Evolutionary conservation across 805 yeast species (phyloP).

Genomic region (Jamesozyma jinghongensis): DNA sequence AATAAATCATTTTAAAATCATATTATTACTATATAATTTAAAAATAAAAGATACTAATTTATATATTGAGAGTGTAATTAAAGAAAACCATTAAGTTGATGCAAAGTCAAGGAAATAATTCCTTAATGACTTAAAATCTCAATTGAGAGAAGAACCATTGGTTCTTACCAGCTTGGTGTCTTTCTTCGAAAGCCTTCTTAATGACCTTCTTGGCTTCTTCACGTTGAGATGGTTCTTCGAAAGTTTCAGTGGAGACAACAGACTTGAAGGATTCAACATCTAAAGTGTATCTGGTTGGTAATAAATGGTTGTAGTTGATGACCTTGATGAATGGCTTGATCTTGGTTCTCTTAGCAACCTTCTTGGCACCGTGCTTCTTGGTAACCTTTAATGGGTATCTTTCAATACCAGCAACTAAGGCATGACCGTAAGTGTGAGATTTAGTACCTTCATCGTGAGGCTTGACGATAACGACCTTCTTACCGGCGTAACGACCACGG

Average conservation of each 20-base stretch:
- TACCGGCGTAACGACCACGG: constrained; percentile 99
- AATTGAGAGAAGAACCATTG: constrained; percentile 99
- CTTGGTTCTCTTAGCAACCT: constrained; percentile 93
- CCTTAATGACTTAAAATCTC: constrained; percentile 52
- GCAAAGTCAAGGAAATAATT: no score
- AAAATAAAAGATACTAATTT: constrained; percentile 5
- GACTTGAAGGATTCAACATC: constrained; percentile 94
- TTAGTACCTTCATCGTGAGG: constrained; percentile 99
- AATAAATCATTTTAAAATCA: no score
- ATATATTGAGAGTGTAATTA: neutral
- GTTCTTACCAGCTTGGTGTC: constrained; percentile 99
- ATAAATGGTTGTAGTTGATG: constrained; percentile 98
- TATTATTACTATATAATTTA: neutral
- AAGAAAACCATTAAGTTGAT: no score
- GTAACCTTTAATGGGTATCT: constrained; percentile 96
- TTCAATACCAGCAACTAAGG: constrained; percentile 98
- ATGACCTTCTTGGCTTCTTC: constrained; percentile 98
- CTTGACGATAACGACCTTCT: constrained; percentile 98
- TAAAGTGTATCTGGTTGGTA: constrained; percentile 99
- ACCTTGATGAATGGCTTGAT: constrained; percentile 99
- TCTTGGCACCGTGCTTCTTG: constrained; percentile 91
- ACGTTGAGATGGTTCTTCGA: constrained; percentile 95
- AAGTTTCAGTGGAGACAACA: constrained; percentile 85
- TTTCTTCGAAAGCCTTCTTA: constrained; percentile 98
- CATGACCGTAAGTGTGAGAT: constrained; percentile 98